phyloP scores from a whole-genome alignment of 1,284 basidiomycete species.

The Marasmius fiardii region DNA sequence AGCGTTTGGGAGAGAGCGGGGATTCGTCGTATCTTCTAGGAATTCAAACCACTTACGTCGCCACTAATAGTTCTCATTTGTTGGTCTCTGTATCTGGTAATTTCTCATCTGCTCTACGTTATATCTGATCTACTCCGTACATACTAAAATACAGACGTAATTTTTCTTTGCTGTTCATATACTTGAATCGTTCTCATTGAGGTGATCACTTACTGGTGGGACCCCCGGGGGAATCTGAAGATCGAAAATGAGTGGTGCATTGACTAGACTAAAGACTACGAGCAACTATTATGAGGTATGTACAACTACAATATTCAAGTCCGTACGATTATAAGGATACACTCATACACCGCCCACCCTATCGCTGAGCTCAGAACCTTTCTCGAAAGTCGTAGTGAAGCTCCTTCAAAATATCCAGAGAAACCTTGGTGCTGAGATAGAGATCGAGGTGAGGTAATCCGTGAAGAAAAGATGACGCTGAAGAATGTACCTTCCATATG shows the following conservation, averaged over 20 bases:
- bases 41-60: no score
- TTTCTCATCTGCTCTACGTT: no score
- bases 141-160: no score
- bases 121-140: no score
- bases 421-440: constrained; percentile 66
- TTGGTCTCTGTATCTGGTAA: no score
- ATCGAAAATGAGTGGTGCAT: background rate
- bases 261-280: background rate
- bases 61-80: no score
- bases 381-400: constrained; percentile 76
- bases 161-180: no score
- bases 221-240: no score
- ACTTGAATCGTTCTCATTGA: no score
- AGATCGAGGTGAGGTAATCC: background rate
- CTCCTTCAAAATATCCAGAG: constrained; percentile 83
- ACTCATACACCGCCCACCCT: constrained; percentile 92
- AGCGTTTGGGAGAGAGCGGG: no score
- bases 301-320: constrained; percentile 15
- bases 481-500: constrained; percentile 75
- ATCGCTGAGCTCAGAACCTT: constrained; percentile 91
- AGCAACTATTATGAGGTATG: background rate
- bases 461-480: constrained; percentile 22
- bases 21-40: no score
- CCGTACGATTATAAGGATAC: constrained; percentile 62
- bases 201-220: no score